Evolutionary conservation across 257 asterid genomes (phyloP).

Genomic region (Anisodus tanguticus): DNA sequence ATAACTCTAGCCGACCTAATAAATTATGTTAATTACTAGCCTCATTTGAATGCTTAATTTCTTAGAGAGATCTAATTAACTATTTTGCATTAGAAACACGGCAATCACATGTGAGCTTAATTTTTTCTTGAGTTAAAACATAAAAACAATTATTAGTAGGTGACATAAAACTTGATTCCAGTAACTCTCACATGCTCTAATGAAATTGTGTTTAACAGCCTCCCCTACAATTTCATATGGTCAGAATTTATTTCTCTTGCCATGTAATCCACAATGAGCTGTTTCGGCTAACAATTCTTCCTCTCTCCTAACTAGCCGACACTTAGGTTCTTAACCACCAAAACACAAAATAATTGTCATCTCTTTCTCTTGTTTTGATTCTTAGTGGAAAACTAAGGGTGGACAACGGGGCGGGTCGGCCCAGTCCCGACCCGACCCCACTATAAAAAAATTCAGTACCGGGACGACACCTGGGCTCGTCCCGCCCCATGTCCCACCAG

Average conservation of each 20-base stretch:
- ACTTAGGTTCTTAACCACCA: too few species aligned
- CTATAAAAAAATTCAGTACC: too few species aligned
- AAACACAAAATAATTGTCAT: too few species aligned
- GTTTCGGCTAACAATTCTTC: too few species aligned
- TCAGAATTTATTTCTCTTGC: not conserved
- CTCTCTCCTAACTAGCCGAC: too few species aligned
- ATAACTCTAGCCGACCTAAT: not conserved
- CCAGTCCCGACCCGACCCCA: too few species aligned
- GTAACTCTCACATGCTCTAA: not conserved
- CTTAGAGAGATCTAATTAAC: not conserved
- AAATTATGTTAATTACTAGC: too few species aligned
- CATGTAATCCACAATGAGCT: not conserved
- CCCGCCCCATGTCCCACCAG: too few species aligned
- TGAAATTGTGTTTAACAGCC: not conserved
- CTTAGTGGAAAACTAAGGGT: too few species aligned
- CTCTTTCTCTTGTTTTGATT: too few species aligned
- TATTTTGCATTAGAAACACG: not conserved
- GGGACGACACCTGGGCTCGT: too few species aligned
- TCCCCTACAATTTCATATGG: not conserved
- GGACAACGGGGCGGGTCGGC: too few species aligned
- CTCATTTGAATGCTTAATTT: not conserved
- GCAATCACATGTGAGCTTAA: not conserved
- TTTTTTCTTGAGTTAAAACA: not conserved
- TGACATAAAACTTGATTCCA: not conserved
- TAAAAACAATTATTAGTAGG: not conserved